phyloP scores from a whole-genome alignment of 345 rosid species.

The Abelmoschus esculentus region DNA sequence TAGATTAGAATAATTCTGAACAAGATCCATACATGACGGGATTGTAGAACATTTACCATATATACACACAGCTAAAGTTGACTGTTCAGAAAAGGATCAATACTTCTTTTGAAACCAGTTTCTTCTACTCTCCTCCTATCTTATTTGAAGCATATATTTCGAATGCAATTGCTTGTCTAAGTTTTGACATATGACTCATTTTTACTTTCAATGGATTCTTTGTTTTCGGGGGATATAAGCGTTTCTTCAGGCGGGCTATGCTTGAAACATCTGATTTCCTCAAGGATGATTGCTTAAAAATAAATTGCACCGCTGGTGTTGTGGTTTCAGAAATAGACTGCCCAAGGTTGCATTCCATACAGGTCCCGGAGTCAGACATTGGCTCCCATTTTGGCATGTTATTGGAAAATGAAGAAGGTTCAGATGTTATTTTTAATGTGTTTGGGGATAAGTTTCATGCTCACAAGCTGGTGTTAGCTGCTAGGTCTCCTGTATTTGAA shows the following conservation, averaged over 20 bases:
- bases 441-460: conserved; percentile 66
- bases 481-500: conserved; percentile 81
- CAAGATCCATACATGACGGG: too few relatives aligned
- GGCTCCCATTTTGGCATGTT: conserved; percentile 71
- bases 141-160: background rate
- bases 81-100: background rate
- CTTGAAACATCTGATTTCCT: conserved; percentile 80
- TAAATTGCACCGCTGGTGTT: conserved; percentile 90
- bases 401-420: conserved; percentile 73
- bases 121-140: background rate
- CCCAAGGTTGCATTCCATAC: conserved; percentile 66
- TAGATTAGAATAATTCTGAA: too few relatives aligned
- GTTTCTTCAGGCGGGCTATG: conserved; percentile 67
- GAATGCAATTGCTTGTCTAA: background rate
- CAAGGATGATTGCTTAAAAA: conserved; percentile 81
- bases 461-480: conserved; percentile 77
- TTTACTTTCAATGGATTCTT: background rate
- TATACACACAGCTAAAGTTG: background rate
- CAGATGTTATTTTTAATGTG: conserved; percentile 72
- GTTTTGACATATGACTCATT: background rate
- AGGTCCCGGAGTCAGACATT: conserved; percentile 84
- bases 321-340: conserved; percentile 81
- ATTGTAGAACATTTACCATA: background rate
- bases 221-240: conserved; percentile 83
- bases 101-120: background rate